Evolutionary conservation across 441 rosid genomes (phyloP).

Genomic region (Caryocar brasiliense): DNA sequence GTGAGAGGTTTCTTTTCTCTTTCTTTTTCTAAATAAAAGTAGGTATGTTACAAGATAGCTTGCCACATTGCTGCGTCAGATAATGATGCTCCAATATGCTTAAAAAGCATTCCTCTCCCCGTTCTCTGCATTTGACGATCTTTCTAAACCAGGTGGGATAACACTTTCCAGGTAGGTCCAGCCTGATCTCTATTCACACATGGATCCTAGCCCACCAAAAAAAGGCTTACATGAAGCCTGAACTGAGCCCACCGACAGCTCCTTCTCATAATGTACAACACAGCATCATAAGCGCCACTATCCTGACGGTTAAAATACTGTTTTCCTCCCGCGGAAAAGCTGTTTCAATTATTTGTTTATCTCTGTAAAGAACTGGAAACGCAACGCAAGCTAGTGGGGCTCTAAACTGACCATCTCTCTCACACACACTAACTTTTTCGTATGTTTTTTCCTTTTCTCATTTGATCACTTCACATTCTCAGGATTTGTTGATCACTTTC

Average conservation of each 20-base stretch:
- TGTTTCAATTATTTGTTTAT: constrained; percentile 30
- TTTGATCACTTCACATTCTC: neutral
- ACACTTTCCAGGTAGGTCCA: too few relatives aligned
- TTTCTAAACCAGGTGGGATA: too few relatives aligned
- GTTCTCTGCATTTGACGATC: too few relatives aligned
- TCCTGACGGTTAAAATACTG: constrained; percentile 28
- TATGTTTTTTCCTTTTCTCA: neutral
- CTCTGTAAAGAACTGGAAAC: constrained; percentile 61
- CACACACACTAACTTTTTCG: neutral
- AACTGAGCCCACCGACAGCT: constrained; percentile 13
- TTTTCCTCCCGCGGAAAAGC: constrained; percentile 55
- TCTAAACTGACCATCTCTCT: neutral
- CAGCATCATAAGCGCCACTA: constrained; percentile 23
- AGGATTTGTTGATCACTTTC: neutral
- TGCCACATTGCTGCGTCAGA: too few relatives aligned
- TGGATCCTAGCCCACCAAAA: constrained; percentile 1
- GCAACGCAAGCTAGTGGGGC: constrained; percentile 34
- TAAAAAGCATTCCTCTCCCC: too few relatives aligned
- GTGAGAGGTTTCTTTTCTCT: too few relatives aligned
- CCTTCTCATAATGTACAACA: too few relatives aligned
- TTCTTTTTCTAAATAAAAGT: too few relatives aligned
- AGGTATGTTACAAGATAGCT: too few relatives aligned
- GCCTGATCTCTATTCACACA: too few relatives aligned
- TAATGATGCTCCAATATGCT: too few relatives aligned
- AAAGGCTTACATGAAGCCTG: neutral